phyloP scores from a whole-genome alignment of 2,329 filamentous ascomycete species.

The Pezicula neosporulosa region DNA sequence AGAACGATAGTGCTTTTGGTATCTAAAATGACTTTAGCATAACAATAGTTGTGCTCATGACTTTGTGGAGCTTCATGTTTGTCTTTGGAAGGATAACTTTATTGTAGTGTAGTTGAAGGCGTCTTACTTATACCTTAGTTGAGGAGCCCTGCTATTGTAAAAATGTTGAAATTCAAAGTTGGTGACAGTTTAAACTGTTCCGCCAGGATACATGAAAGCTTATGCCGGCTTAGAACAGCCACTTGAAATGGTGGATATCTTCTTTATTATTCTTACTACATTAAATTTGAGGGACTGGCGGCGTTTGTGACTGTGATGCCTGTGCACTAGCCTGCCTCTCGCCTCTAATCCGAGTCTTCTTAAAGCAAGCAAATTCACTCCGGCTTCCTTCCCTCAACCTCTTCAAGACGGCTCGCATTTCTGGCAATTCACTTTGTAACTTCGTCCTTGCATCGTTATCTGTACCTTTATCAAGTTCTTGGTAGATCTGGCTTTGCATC shows the following conservation, averaged over 20 bases:
- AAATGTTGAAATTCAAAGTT: no score
- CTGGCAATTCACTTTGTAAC: conserved; percentile 82
- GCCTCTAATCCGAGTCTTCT: conserved; percentile 39
- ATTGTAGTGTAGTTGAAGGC: no score
- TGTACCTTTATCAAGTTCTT: conserved; percentile 83
- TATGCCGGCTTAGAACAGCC: no score
- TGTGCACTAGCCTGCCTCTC: conserved; percentile 6
- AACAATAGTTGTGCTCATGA: no score
- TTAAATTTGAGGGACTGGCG: background rate
- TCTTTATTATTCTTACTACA: background rate
- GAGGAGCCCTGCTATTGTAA: no score
- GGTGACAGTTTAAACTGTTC: no score
- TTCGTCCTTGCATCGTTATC: conserved; percentile 78
- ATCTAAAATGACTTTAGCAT: no score
- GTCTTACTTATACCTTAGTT: no score
- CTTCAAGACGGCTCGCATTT: conserved; percentile 86
- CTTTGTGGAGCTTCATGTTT: no score
- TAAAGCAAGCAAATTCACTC: conserved; percentile 86
- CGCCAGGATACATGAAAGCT: no score
- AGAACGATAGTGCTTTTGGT: no score
- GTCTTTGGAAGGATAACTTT: no score
- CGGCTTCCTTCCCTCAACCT: conserved; percentile 75
- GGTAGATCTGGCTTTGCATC: conserved; percentile 85
- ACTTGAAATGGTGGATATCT: background rate
- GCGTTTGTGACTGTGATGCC: background rate